Conservation (phyloP, 805 yeast species). For the Wickerhamiella occidentalis region DNA sequence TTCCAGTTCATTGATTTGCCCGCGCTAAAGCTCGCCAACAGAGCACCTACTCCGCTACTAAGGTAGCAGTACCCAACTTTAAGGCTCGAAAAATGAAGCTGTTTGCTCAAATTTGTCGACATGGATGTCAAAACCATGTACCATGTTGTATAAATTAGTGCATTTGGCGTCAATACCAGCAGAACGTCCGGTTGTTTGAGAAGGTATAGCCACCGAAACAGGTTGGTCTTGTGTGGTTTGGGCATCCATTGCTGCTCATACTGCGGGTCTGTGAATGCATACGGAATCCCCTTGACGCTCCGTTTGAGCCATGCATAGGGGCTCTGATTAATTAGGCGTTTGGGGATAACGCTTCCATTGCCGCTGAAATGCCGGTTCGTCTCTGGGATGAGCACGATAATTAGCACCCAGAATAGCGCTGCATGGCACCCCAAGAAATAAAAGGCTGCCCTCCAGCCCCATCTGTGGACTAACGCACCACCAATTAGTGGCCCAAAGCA, state of each 20-base stretch:
- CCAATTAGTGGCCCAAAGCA: slow-evolving; percentile 71
- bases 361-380: slow-evolving; percentile 64
- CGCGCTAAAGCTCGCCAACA: slow-evolving; percentile 44
- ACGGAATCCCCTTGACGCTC: slow-evolving; percentile 20
- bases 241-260: slow-evolving; percentile 19
- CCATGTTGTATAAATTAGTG: slow-evolving; percentile 59
- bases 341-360: slow-evolving; percentile 49
- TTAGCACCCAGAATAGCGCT: slow-evolving; percentile 31
- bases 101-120: slow-evolving; percentile 39
- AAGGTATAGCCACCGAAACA: slow-evolving; percentile 31
- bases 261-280: slow-evolving; percentile 14
- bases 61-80: slow-evolving; percentile 61
- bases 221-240: slow-evolving; percentile 15
- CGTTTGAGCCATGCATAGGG: slow-evolving; percentile 20
- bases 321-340: slow-evolving; percentile 18
- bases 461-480: slow-evolving; percentile 35
- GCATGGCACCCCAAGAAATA: slow-evolving; percentile 62
- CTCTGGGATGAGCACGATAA: slow-evolving; percentile 48
- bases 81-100: slow-evolving; percentile 41
- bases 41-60: slow-evolving; percentile 59
- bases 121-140: slow-evolving; percentile 55
- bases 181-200: slow-evolving; percentile 37
- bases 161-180: slow-evolving; percentile 42
- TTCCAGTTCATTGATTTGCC: slow-evolving; percentile 47
- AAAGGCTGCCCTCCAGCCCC: slow-evolving; percentile 53